Conservation (phyloP, 2,329 filamentous ascomycete species). For the Aspergillus transmontanensis region DNA sequence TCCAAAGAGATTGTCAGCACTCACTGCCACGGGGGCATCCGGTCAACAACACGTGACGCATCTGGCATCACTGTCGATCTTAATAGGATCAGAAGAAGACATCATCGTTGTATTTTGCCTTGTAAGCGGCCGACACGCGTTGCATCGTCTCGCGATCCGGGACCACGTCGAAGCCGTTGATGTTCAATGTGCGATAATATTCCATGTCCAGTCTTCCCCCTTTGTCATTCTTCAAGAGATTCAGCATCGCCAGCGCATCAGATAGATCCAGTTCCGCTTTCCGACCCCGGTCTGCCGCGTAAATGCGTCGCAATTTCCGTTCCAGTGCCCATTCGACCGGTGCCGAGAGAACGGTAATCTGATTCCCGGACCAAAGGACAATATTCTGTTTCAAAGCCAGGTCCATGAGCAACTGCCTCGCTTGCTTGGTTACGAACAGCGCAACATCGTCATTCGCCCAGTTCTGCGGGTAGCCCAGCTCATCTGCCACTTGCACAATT, state of each 20-base stretch:
- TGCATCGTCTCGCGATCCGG: constrained; percentile 33
- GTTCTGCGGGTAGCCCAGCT: constrained; percentile 7
- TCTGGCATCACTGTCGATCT: background rate
- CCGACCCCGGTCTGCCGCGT: constrained; percentile 21
- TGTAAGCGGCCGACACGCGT: constrained; percentile 32
- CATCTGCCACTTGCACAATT: constrained; percentile 7
- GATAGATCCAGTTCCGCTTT: constrained; percentile 31
- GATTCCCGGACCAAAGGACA: constrained; percentile 30
- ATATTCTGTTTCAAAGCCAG: constrained; percentile 30
- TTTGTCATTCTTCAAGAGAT: constrained; percentile 25
- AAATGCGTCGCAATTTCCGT: constrained; percentile 36
- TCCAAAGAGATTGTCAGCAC: background rate
- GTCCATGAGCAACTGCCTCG: constrained; percentile 7
- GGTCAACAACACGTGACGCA: too few species aligned
- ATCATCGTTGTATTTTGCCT: constrained; percentile 27
- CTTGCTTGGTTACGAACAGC: constrained; percentile 12
- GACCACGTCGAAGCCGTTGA: constrained; percentile 31
- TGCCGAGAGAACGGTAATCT: constrained; percentile 33
- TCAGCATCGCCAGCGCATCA: constrained; percentile 34
- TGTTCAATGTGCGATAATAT: constrained; percentile 29
- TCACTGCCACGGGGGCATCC: background rate
- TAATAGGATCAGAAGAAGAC: constrained; percentile 20
- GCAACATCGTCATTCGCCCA: constrained; percentile 16
- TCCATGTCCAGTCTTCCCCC: constrained; percentile 28
- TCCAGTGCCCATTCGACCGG: constrained; percentile 41